phyloP scores from a whole-genome alignment of 2,329 filamentous ascomycete species.

The Amauroascus verrucosus region DNA sequence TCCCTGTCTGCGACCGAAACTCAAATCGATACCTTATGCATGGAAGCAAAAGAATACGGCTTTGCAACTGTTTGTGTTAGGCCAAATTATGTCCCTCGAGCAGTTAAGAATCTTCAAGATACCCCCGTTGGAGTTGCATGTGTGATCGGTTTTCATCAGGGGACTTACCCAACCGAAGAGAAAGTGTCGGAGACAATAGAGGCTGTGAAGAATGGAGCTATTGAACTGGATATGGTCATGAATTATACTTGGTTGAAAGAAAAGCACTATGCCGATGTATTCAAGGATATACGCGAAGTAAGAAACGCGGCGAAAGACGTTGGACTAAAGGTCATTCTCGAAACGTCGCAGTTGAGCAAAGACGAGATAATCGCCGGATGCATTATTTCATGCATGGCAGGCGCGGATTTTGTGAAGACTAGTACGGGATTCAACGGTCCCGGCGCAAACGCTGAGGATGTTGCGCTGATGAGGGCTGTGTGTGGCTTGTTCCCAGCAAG shows the following conservation, averaged over 20 bases:
- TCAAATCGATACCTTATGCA: conserved; percentile 46
- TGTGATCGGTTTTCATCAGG: conserved; percentile 52
- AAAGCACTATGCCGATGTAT: conserved; percentile 41
- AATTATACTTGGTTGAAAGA: conserved; percentile 43
- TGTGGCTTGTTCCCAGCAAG: conserved; percentile 35
- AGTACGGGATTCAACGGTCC: conserved; percentile 49
- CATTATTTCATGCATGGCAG: conserved; percentile 43
- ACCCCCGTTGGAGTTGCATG: conserved; percentile 44
- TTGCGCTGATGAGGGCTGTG: conserved; percentile 45
- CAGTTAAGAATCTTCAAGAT: conserved; percentile 39
- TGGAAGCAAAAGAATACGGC: conserved; percentile 41
- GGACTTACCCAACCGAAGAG: conserved; percentile 42
- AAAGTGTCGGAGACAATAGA: conserved; percentile 45
- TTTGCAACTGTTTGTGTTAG: conserved; percentile 48
- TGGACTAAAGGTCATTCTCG: conserved; percentile 49
- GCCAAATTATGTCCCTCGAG: conserved; percentile 42
- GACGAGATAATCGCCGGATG: conserved; percentile 46
- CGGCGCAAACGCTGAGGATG: conserved; percentile 44
- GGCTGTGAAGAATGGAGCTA: conserved; percentile 43
- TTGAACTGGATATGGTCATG: conserved; percentile 51
- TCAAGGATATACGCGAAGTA: conserved; percentile 44
- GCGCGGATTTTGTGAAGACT: conserved; percentile 52
- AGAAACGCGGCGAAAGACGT: conserved; percentile 34
- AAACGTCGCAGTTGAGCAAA: conserved; percentile 44
- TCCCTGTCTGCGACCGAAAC: conserved; percentile 34